These are phyloP conservation scores for Microcyclosporella mali DNA, from an alignment of 2,329 filamentous ascomycete species.

Conservation along the genomic window DNA sequence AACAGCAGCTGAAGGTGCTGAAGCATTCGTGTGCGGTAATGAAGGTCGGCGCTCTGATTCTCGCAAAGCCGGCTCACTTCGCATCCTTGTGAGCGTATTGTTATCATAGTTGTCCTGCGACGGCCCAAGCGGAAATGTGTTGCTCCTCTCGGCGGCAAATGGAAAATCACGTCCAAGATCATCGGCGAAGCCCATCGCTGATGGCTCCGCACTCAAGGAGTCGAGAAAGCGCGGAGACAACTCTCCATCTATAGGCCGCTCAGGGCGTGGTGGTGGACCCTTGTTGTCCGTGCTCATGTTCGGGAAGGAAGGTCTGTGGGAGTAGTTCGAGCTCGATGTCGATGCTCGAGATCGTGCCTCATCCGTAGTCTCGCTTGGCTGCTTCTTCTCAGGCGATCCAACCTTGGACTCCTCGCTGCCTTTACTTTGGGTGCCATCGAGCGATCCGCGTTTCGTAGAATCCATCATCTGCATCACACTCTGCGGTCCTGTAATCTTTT, in stretches of 20 bases:
- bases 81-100: constrained; percentile 8
- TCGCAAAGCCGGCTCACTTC: constrained; percentile 19
- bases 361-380: constrained; percentile 12
- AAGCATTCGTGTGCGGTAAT: constrained; percentile 2
- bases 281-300: constrained; percentile 11
- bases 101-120: not conserved
- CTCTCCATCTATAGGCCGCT: constrained; percentile 25
- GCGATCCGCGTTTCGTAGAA: constrained; percentile 57
- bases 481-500: constrained; percentile 32
- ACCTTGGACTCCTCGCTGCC: constrained; percentile 13
- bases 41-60: constrained; percentile 11
- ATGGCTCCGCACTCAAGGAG: constrained; percentile 23
- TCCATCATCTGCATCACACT: constrained; percentile 54
- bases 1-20: constrained; percentile 4
- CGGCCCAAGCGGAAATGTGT: constrained; percentile 15
- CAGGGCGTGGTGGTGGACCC: constrained; percentile 26
- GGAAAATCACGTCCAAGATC: too few relatives aligned
- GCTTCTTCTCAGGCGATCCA: constrained; percentile 7
- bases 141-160: constrained; percentile 11
- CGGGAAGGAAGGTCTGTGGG: constrained; percentile 9
- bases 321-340: constrained; percentile 9
- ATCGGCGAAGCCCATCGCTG: constrained; percentile 5
- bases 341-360: constrained; percentile 8
- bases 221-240: constrained; percentile 25
- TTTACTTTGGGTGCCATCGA: constrained; percentile 39